Base-by-base conservation (phyloP, 108 stramenopile species). In the Seminavis robusta region DNA sequence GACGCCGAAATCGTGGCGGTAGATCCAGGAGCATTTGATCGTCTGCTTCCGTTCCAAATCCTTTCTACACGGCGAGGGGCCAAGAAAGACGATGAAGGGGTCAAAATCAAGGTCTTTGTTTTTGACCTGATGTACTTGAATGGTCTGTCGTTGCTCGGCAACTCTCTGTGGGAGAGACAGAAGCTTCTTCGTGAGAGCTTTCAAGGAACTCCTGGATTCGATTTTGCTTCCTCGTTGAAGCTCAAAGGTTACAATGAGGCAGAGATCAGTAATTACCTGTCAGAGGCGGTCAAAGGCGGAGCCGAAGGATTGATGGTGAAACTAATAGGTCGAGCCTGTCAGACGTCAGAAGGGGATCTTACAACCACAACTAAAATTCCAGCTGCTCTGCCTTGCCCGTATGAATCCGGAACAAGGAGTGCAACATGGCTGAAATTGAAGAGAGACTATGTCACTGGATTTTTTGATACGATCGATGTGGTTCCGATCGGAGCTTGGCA, bases 231-330 rank as follows among this genome's bases (percentile, higher is more conserved):
- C 0, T 70, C 70, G 0, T 25, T 57, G 9, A 0, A 20, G 15
- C 21, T 33, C 1, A 52, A n/a, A n/a, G n/a, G 41, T n/a, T 82
- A 86, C 50, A 80, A 92, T 32, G 79, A 77, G 27, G 20, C 2
- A 19, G n/a, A n/a, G 11, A 48, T 78, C 6, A 41, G n/a, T 30
- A 19, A 17, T 20, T 77, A 77, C 33, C 65, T 96, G 25, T 43
- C 58, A 24, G 71, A 86, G 33, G 69, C 95, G 0, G 73, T 89
- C 3, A 74, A 52, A 37, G 70, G 53, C 28, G 87, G 88, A 65
- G 86, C 86, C 53, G 95, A 96, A 63, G 95, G 95, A 29, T 88
- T 96, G 25, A 94, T 96, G 93, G 27, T 78, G n/a, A 78, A 78
- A 47, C 15, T 72, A 26, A 39, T 59, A 6, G 77, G 71, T 29